Conservation (phyloP, 2,329 filamentous ascomycete genomes). For the Mycosphaerella arachidis region DNA sequence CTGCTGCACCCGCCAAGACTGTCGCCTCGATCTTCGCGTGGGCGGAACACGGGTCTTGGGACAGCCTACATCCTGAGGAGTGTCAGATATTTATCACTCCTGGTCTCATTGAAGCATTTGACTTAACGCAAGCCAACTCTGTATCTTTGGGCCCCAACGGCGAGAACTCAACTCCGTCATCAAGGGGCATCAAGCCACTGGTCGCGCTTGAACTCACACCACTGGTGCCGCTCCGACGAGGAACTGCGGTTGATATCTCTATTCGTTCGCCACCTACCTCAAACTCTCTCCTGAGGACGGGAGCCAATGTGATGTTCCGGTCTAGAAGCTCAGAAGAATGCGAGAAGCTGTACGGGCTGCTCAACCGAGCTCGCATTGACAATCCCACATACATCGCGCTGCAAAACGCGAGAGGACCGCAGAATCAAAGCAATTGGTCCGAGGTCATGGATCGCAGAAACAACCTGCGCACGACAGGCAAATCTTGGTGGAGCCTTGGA, state of each 20-base stretch:
- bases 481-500: slow-evolving; percentile 51
- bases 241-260: slow-evolving; percentile 88
- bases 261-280: slow-evolving; percentile 79
- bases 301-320: slow-evolving; percentile 85
- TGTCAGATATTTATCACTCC: slow-evolving; percentile 60
- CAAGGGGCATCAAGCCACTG: slow-evolving; percentile 46
- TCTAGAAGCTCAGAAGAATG: slow-evolving; percentile 73
- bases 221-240: slow-evolving; percentile 81
- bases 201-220: slow-evolving; percentile 83
- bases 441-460: slow-evolving; percentile 50
- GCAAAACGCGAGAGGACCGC: slow-evolving; percentile 64
- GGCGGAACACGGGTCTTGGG: slow-evolving; percentile 60
- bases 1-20: slow-evolving; percentile 49
- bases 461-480: slow-evolving; percentile 38
- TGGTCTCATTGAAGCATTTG: slow-evolving; percentile 61
- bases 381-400: slow-evolving; percentile 83
- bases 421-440: slow-evolving; percentile 45
- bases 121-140: slow-evolving; percentile 48
- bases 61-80: slow-evolving; percentile 57
- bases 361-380: slow-evolving; percentile 84
- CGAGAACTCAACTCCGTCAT: slow-evolving; percentile 37
- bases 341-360: slow-evolving; percentile 73
- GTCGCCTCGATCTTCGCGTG: slow-evolving; percentile 60
- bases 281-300: slow-evolving; percentile 64
- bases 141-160: slow-evolving; percentile 37